phyloP scores from a whole-genome alignment of 805 yeast species.

The Saccharomycopsis amapae region DNA sequence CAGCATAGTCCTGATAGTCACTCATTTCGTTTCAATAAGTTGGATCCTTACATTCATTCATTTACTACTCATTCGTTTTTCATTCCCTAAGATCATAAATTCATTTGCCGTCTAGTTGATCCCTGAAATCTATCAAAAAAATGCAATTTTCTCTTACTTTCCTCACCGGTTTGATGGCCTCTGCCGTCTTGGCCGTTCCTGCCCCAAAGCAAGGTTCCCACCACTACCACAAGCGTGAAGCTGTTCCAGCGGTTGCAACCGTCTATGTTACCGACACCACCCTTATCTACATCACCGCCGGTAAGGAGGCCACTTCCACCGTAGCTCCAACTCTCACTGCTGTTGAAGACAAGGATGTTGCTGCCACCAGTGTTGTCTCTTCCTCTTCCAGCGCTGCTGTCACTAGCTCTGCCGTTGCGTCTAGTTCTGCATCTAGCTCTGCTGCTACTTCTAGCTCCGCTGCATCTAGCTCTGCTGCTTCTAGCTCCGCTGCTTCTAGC shows the following conservation, averaged over 20 bases:
- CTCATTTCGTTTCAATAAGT: too few species aligned
- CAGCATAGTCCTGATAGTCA: too few species aligned
- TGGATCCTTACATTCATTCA: too few species aligned
- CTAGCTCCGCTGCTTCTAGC: conserved; percentile 19
- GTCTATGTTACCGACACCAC: conserved; percentile 30
- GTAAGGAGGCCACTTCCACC: conserved; percentile 37
- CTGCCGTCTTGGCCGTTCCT: conserved; percentile 28
- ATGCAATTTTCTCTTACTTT: neutral
- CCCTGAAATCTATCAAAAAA: too few species aligned
- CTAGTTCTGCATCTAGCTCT: conserved; percentile 1
- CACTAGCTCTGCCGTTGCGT: neutral
- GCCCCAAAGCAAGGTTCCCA: conserved; percentile 27
- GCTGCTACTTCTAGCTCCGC: neutral
- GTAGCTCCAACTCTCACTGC: conserved; percentile 52
- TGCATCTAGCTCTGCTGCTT: conserved; percentile 10
- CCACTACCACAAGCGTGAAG: conserved; percentile 20
- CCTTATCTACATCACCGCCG: too few species aligned
- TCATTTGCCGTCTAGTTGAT: too few species aligned
- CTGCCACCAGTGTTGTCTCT: conserved; percentile 32
- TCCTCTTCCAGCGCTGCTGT: conserved; percentile 3
- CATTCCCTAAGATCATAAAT: too few species aligned
- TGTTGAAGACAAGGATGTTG: conserved; percentile 30
- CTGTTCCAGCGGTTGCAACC: conserved; percentile 34
- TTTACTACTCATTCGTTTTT: neutral
- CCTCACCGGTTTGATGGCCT: conserved; percentile 24